Base-by-base conservation (phyloP, 2,329 filamentous ascomycete genomes). In the Aphanocladium album region DNA sequence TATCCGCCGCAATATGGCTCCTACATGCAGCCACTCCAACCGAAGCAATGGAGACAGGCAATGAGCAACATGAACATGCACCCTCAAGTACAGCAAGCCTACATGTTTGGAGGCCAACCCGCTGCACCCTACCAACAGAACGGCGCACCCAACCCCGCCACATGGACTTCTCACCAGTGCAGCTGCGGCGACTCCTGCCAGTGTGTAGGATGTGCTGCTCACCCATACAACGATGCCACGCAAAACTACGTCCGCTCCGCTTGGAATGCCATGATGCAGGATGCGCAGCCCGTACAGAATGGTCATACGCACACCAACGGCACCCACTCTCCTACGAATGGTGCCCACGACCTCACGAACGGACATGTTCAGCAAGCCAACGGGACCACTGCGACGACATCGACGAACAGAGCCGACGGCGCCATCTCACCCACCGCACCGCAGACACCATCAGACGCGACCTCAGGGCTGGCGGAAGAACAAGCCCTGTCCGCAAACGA, bases 211-310 rank as follows among this genome's bases (percentile, higher is more conserved):
- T 90, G 88, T 68, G 79, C 85, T 5, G 83, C 83, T 2, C 87
- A 89, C 69, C 85, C 87, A 14, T 88, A 86, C 67, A 89, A 89
- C 65, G 78, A 83, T 8, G 83, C 85, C 23, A 89, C 83, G 55
- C 80, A 77, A 63, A 77, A 76, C 54, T 79, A 79, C 61, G 77
- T 86, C 3, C 75, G 79, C 56, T 81, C 80, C 7, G 80, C 80
- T 1, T 78, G 73, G 71, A 72, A 73, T 51, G 74, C 67, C 57
- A 77, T 77, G 74, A 66, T 67, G 63, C 73, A 76, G 30, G 74
- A 77, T 41, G 47, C 69, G 3, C 54, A 58, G 7, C 21, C 45
- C 14, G 16, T 23, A 12, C 45, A 39, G 7, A 58, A 51, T 12
- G 56, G 45, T 16, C 56, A 58, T 17, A 23, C 23, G 5, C 56